Base-by-base conservation (phyloP, 306 rosid species). In the Malus domestica region DNA sequence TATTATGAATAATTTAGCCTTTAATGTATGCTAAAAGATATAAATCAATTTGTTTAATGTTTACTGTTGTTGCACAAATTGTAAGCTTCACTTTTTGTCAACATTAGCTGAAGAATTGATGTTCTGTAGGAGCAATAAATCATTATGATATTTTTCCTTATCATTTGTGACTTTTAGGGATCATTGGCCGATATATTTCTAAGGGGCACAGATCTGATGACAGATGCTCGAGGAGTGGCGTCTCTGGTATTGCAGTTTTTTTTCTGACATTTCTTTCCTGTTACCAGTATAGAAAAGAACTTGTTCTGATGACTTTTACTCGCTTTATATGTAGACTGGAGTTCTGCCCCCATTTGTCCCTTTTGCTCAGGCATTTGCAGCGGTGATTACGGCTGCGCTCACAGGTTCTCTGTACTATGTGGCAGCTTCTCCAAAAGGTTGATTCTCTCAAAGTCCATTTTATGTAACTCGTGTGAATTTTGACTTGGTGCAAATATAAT, bases 331-430 rank as follows among this genome's bases (percentile, higher is more conserved):
- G 79, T 65, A 92, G 97, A 86, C 96, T 3, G 98, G 98, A 55
- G 88, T 95, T 72, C 83, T 92, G 68, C 98, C 98, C 79, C 91
- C 97, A 32, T 86, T 89, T 87, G 97, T 90, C 51, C 98, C 98
- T 58, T 95, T 95, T 92, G 98, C 98, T 79, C 98, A 95, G 78
- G 96, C 96, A 59, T 92, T 92, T 87, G 97, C 98, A 44, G 97
- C 97, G 54, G 96, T 95, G 11, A 88, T 95, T 61, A 92, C 96
- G 4, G 98, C 98, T 70, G 85, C 87, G 55, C 91, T 94, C 20
- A 94, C 97, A 8, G 96, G 97, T 78, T 95, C 97, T 78, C 85
- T 95, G 61, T 95, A 95, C 75, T 95, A 92, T 71, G 87, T 92
- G 63, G 98, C 97, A 49, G 96, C 98, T 33, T 90, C 98, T 72